phyloP scores from a whole-genome alignment of 2,329 filamentous ascomycete species.

The Phialophora chinensis region DNA sequence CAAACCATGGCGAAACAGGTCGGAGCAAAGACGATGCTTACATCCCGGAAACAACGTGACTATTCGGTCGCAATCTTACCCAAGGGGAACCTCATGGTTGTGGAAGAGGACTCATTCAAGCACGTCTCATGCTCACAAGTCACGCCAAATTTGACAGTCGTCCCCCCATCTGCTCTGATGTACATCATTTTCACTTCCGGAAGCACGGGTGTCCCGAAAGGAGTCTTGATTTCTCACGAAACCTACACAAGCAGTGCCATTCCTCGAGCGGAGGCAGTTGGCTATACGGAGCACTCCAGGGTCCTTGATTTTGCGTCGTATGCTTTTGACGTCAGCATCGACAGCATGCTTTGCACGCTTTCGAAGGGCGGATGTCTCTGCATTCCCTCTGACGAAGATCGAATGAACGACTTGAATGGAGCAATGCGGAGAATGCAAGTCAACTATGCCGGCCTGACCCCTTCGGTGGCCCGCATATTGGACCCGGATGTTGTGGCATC shows the following conservation, averaged over 20 bases:
- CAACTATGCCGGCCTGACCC: constrained; percentile 63
- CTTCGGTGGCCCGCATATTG: constrained; percentile 61
- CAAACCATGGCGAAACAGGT: constrained; percentile 47
- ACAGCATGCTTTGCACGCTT: constrained; percentile 48
- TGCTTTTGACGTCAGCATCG: constrained; percentile 55
- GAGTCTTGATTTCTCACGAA: constrained; percentile 46
- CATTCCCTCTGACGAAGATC: constrained; percentile 52
- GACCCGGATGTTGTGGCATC: constrained; percentile 53
- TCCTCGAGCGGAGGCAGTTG: constrained; percentile 58
- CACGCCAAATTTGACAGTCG: constrained; percentile 32
- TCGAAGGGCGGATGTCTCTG: constrained; percentile 55
- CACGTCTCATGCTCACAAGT: constrained; percentile 26
- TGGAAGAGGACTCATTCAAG: constrained; percentile 41
- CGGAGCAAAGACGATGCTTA: constrained; percentile 45
- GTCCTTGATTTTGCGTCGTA: constrained; percentile 53
- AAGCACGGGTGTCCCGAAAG: constrained; percentile 43
- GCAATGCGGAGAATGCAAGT: constrained; percentile 59
- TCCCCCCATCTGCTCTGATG: constrained; percentile 46
- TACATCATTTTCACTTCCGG: constrained; percentile 47
- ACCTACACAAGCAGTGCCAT: constrained; percentile 45
- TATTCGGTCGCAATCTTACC: constrained; percentile 45
- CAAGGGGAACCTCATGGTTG: constrained; percentile 39
- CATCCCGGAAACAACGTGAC: constrained; percentile 43
- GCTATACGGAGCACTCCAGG: constrained; percentile 44
- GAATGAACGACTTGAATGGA: constrained; percentile 55